Conservation (phyloP, 306 rosid species). For the Dalbergia cultrata region DNA sequence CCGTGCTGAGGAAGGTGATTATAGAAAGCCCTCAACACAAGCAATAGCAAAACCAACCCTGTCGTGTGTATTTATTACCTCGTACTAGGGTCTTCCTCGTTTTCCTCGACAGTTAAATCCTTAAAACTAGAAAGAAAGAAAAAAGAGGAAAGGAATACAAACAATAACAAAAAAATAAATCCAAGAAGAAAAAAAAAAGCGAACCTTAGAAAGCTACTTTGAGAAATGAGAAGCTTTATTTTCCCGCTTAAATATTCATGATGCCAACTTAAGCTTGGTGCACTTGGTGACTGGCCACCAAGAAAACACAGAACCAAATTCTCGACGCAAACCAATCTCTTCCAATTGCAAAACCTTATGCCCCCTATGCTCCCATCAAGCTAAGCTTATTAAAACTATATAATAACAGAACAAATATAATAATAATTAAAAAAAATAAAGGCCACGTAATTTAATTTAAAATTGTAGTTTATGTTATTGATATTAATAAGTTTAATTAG, state of each 20-base stretch:
- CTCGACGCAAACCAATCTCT: constrained; percentile 37
- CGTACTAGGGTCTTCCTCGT: constrained; percentile 47
- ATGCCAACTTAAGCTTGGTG: background rate
- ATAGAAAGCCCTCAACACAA: constrained; percentile 43
- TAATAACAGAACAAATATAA: background rate
- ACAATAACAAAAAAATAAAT: background rate
- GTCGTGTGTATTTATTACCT: constrained; percentile 36
- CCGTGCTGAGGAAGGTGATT: constrained; percentile 36
- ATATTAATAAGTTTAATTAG: no score
- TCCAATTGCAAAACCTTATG: constrained; percentile 39
- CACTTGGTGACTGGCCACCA: constrained; percentile 31
- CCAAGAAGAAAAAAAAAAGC: constrained; percentile 4
- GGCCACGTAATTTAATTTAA: background rate
- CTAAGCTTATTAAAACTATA: constrained; percentile 49
- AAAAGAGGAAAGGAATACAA: background rate
- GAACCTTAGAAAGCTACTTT: constrained; percentile 55
- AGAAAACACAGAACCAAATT: constrained; percentile 46
- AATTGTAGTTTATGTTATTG: background rate
- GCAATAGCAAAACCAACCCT: constrained; percentile 2
- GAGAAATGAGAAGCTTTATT: constrained; percentile 31
- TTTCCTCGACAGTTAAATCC: constrained; percentile 51
- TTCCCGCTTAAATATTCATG: constrained; percentile 53
- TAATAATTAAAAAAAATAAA: background rate
- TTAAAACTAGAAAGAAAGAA: constrained; percentile 20
- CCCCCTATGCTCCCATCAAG: constrained; percentile 47